Conservation (phyloP, 148 eudicot species). For the Rhododendron vialii region DNA sequence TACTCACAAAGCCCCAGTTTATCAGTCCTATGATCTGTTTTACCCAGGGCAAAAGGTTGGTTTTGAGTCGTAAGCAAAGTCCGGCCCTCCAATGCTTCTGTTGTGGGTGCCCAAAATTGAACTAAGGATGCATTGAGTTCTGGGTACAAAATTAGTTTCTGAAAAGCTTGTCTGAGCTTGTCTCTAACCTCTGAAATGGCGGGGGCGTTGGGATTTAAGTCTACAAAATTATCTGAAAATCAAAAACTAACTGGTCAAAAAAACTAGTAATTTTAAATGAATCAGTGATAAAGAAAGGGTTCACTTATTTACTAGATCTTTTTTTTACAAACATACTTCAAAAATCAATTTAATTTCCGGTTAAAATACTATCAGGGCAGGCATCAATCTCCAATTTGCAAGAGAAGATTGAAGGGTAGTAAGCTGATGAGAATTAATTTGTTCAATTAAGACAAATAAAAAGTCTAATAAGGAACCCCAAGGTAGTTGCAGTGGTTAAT, state of each 20-base stretch:
- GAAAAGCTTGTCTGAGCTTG: background rate
- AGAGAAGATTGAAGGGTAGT: background rate
- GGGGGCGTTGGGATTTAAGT: background rate
- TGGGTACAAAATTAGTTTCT: background rate
- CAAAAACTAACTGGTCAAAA: background rate
- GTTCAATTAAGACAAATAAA: background rate
- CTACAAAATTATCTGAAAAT: background rate
- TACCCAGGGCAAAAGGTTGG: background rate
- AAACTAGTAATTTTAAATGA: background rate
- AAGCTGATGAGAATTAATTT: background rate
- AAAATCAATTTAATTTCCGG: background rate
- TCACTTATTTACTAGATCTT: background rate
- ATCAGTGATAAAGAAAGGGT: background rate
- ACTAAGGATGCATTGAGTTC: background rate
- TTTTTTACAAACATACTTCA: background rate
- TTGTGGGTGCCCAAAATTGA: background rate
- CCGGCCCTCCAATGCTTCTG: background rate
- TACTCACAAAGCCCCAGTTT: background rate
- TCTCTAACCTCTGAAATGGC: background rate
- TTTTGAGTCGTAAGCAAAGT: background rate
- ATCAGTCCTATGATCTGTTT: background rate
- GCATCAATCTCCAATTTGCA: background rate
- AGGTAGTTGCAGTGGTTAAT: too few relatives aligned
- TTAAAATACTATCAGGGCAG: background rate
- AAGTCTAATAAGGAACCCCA: background rate